Conservation (phyloP, 495 filamentous ascomycete species). For the Hyaloscypha variabilis region DNA sequence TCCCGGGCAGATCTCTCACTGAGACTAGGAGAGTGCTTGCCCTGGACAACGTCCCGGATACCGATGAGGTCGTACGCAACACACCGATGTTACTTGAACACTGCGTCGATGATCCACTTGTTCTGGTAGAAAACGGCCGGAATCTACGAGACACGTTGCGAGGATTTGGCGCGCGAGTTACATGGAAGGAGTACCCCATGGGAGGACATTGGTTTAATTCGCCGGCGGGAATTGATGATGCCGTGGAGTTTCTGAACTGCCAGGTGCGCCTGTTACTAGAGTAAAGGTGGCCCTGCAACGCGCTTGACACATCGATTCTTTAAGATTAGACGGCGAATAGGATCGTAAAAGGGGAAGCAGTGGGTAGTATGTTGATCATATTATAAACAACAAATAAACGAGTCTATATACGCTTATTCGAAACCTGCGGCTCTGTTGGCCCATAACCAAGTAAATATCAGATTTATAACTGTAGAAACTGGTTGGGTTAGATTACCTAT, state of each 20-base stretch:
- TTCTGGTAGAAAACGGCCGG: background rate
- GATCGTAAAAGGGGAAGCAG: no score
- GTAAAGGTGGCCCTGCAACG: no score
- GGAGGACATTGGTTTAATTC: slow-evolving; percentile 11
- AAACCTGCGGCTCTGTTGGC: no score
- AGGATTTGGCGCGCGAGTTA: slow-evolving; percentile 7
- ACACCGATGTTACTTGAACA: slow-evolving; percentile 9
- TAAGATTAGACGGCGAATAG: no score
- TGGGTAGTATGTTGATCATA: no score
- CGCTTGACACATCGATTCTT: no score
- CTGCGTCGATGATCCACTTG: slow-evolving; percentile 3
- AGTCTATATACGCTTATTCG: no score
- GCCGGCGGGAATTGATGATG: background rate
- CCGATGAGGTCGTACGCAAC: background rate
- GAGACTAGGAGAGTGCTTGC: background rate
- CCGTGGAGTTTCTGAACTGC: slow-evolving; percentile 9
- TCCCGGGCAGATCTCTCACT: background rate
- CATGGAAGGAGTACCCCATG: slow-evolving; percentile 2
- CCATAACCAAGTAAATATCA: no score
- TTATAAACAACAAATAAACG: no score
- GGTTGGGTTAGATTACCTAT: no score
- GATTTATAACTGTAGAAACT: no score
- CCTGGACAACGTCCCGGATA: slow-evolving; percentile 2
- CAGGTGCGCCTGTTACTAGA: no score
- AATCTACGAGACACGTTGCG: background rate